These are phyloP conservation scores for Aspergillus calidoustus DNA, from an alignment of 2,329 filamentous ascomycete genomes.

Conservation along the genomic window DNA sequence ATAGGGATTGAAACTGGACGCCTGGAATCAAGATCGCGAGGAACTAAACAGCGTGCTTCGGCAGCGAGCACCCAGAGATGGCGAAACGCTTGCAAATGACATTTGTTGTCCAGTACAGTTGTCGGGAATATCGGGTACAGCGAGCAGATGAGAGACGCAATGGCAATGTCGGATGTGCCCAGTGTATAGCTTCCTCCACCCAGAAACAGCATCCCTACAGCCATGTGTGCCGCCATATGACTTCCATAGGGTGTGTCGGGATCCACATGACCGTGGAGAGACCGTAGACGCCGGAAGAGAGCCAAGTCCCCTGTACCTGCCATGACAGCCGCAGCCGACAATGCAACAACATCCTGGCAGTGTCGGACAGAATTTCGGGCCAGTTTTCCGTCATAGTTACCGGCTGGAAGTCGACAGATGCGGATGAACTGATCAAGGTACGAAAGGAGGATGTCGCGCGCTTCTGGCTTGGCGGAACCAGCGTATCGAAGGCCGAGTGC, in stretches of 20 bases:
- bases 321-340: slow-evolving; percentile 88
- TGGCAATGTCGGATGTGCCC: slow-evolving; percentile 82
- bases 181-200: slow-evolving; percentile 93
- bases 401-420: slow-evolving; percentile 67
- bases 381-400: slow-evolving; percentile 80
- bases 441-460: slow-evolving; percentile 78
- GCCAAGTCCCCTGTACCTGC: slow-evolving; percentile 89
- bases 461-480: slow-evolving; percentile 70
- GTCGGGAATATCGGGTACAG: slow-evolving; percentile 94
- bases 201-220: slow-evolving; percentile 87
- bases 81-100: slow-evolving; percentile 92
- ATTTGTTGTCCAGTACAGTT: slow-evolving; percentile 88
- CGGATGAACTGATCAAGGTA: slow-evolving; percentile 88
- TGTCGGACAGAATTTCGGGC: slow-evolving; percentile 82
- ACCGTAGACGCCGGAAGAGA: slow-evolving; percentile 81
- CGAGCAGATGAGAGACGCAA: slow-evolving; percentile 82
- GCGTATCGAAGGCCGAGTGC: slow-evolving; percentile 73
- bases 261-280: slow-evolving; percentile 85
- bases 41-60: slow-evolving; percentile 84
- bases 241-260: slow-evolving; percentile 87
- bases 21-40: slow-evolving; percentile 83
- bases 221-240: slow-evolving; percentile 89
- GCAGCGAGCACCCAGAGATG: slow-evolving; percentile 96
- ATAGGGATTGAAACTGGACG: slow-evolving; percentile 77
- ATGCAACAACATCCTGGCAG: slow-evolving; percentile 84